Conservation (phyloP, 306 rosid genomes). For the Cicer yamashitae region DNA sequence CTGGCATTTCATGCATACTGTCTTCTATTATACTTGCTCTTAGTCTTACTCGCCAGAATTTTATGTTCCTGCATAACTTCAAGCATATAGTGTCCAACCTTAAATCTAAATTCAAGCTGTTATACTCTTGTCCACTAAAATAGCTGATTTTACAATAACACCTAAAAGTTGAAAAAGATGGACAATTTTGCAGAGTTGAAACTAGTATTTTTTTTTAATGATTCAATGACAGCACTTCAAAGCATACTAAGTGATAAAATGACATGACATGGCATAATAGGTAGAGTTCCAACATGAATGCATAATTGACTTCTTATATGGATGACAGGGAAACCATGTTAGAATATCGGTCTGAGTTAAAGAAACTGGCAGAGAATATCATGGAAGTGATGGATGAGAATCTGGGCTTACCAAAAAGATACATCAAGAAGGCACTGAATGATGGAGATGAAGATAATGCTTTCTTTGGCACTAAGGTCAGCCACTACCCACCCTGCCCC, state of each 20-base stretch:
- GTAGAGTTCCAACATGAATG: constrained; percentile 34
- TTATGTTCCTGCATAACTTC: background rate
- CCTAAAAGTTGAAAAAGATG: background rate
- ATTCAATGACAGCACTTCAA: constrained; percentile 7
- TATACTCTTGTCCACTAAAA: constrained; percentile 8
- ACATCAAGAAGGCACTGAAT: constrained; percentile 76
- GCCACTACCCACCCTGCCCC: constrained; percentile 98
- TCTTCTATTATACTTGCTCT: background rate
- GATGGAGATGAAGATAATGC: constrained; percentile 68
- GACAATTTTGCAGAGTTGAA: constrained; percentile 15
- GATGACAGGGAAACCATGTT: constrained; percentile 82
- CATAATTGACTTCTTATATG: constrained; percentile 29
- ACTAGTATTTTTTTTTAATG: background rate
- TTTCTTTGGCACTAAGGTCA: constrained; percentile 96
- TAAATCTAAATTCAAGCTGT: background rate
- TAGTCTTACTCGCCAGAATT: background rate
- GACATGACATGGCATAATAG: constrained; percentile 10
- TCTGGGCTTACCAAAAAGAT: constrained; percentile 71
- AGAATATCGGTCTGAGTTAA: constrained; percentile 73
- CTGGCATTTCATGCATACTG: constrained; percentile 29
- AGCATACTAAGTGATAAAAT: constrained; percentile 27
- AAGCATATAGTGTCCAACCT: constrained; percentile 1
- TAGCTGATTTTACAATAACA: constrained; percentile 4
- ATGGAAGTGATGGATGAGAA: constrained; percentile 96
- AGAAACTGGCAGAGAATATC: constrained; percentile 67